Conservation (phyloP, 192 early-diverging fungal genomes). For the Gamsiella multidivaricata region DNA sequence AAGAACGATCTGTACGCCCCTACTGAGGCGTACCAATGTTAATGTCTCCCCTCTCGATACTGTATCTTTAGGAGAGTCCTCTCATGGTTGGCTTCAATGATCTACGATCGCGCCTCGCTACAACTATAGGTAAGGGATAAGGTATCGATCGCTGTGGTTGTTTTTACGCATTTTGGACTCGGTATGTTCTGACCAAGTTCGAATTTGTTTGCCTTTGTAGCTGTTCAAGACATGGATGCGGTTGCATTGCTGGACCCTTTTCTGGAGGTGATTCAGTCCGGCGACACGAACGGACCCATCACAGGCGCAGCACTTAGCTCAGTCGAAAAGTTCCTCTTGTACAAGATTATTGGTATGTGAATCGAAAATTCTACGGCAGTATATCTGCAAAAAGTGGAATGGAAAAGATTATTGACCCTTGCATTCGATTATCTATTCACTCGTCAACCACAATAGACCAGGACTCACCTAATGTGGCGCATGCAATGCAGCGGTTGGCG, state of each 20-base stretch:
- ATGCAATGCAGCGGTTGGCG: conserved; percentile 77
- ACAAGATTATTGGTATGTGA: conserved; percentile 74
- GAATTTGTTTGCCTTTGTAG: conserved; percentile 47
- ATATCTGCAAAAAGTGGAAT: conserved; percentile 10
- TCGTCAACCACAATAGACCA: conserved; percentile 30
- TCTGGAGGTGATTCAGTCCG: conserved; percentile 90
- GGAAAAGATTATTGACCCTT: neutral
- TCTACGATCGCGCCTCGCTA: conserved; percentile 68
- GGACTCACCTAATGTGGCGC: conserved; percentile 72
- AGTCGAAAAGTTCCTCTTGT: conserved; percentile 90
- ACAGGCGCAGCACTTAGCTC: conserved; percentile 90
- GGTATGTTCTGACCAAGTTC: neutral
- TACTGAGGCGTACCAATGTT: no score
- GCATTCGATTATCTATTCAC: neutral
- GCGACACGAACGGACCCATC: conserved; percentile 95
- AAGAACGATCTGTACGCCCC: no score
- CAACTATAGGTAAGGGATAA: conserved; percentile 53
- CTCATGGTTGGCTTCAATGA: conserved; percentile 76
- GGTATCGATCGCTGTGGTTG: neutral
- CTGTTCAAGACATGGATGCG: conserved; percentile 72
- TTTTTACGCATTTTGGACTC: no score
- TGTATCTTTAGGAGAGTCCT: conserved; percentile 64
- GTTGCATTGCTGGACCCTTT: conserved; percentile 87
- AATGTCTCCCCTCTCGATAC: neutral
- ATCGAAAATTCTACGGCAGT: no score